These are phyloP conservation scores for Leccinum disarticulatum DNA, from an alignment of 768 basidiomycete species.

Conservation along the genomic window DNA sequence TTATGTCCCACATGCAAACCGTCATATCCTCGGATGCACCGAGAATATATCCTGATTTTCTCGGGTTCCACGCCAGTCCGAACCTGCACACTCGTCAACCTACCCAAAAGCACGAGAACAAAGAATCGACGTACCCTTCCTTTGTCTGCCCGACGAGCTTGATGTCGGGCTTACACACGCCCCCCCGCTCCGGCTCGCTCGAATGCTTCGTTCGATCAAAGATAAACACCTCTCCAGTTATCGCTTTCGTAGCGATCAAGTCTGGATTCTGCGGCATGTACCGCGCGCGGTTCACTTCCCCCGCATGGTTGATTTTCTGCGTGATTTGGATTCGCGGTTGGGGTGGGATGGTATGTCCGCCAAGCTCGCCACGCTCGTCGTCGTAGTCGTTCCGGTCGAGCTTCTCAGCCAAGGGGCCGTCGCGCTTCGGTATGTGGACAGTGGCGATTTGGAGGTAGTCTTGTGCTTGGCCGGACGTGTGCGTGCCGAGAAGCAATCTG, in stretches of 20 bases:
- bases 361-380: slow-evolving; percentile 91
- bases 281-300: slow-evolving; percentile 95
- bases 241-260: slow-evolving; percentile 92
- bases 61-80: slow-evolving; percentile 90
- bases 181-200: slow-evolving; percentile 85
- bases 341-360: slow-evolving; percentile 85
- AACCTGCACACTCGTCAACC: slow-evolving; percentile 56
- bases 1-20: slow-evolving; percentile 95
- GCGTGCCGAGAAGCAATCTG: slow-evolving; percentile 92
- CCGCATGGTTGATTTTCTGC: slow-evolving; percentile 92
- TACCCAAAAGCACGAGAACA: not conserved
- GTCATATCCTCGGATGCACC: slow-evolving; percentile 96
- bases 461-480: slow-evolving; percentile 92
- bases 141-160: slow-evolving; percentile 84
- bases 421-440: slow-evolving; percentile 88
- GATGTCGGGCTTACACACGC: slow-evolving; percentile 88
- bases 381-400: slow-evolving; percentile 82
- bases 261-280: slow-evolving; percentile 99
- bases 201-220: slow-evolving; percentile 98
- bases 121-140: slow-evolving; percentile 71
- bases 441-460: slow-evolving; percentile 96
- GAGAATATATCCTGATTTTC: slow-evolving; percentile 79
- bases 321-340: slow-evolving; percentile 85
- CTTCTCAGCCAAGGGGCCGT: slow-evolving; percentile 66
- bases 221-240: slow-evolving; percentile 87